These are phyloP conservation scores for Paulownia fortunei DNA, from an alignment of 257 asterid genomes.

Conservation along the genomic window DNA sequence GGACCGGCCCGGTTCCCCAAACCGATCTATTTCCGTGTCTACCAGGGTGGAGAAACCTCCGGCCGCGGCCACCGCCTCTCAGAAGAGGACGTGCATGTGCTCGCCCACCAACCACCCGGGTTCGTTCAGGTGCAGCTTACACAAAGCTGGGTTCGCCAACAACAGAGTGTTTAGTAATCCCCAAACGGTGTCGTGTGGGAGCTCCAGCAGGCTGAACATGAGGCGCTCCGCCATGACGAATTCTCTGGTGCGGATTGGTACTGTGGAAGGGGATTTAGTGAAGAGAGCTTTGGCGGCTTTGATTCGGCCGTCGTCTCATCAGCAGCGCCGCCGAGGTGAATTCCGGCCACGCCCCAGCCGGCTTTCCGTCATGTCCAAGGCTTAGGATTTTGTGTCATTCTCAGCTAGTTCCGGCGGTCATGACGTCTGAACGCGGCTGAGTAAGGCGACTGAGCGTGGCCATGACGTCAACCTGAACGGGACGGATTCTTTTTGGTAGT, in stretches of 20 bases:
- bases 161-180: background rate
- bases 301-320: constrained; percentile 67
- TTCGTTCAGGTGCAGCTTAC: constrained; percentile 71
- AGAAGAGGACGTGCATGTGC: constrained; percentile 63
- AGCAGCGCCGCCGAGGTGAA: constrained; percentile 55
- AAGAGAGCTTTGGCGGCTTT: constrained; percentile 54
- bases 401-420: background rate
- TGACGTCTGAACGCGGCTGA: background rate
- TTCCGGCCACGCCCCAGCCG: constrained; percentile 52
- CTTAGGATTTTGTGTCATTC: background rate
- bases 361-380: constrained; percentile 42
- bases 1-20: constrained; percentile 45
- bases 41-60: constrained; percentile 22
- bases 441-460: constrained; percentile 25
- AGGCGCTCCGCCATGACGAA: constrained; percentile 60
- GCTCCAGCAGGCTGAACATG: constrained; percentile 46
- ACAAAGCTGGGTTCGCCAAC: constrained; percentile 32
- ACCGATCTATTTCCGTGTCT: constrained; percentile 45
- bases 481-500: constrained; percentile 4
- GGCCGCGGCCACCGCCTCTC: constrained; percentile 12
- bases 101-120: constrained; percentile 79
- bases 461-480: constrained; percentile 29
- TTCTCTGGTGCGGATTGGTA: constrained; percentile 51
- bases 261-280: constrained; percentile 56
- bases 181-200: constrained; percentile 43